phyloP scores from a whole-genome alignment of 2,329 filamentous ascomycete genomes.

The Microdochium paspali region DNA sequence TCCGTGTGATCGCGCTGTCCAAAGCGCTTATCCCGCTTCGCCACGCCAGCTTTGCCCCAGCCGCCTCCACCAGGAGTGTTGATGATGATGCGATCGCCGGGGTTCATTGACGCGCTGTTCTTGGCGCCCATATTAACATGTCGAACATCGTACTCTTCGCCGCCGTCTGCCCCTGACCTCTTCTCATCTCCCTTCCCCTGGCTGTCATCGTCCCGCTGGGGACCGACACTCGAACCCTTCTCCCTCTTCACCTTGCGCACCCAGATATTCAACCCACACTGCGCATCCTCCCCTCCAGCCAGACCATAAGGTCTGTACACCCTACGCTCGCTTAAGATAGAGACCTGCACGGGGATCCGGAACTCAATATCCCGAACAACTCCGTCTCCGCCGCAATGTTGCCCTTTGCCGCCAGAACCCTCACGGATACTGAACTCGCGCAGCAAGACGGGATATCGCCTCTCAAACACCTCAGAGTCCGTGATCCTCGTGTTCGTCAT shows the following conservation, averaged over 20 bases:
- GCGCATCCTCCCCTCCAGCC: slow-evolving; percentile 69
- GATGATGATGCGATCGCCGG: slow-evolving; percentile 70
- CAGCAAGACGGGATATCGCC: slow-evolving; percentile 62
- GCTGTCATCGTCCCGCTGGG: slow-evolving; percentile 6
- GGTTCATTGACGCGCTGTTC: slow-evolving; percentile 68
- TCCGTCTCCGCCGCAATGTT: slow-evolving; percentile 58
- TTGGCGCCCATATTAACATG: slow-evolving; percentile 68
- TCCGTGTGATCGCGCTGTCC: neutral
- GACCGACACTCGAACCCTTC: slow-evolving; percentile 28
- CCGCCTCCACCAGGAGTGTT: slow-evolving; percentile 72
- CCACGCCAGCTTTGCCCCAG: slow-evolving; percentile 59
- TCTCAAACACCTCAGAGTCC: slow-evolving; percentile 63
- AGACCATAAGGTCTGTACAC: slow-evolving; percentile 73
- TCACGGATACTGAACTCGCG: slow-evolving; percentile 53
- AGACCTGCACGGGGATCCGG: slow-evolving; percentile 59
- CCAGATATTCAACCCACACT: slow-evolving; percentile 81
- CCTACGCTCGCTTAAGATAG: slow-evolving; percentile 62
- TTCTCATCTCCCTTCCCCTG: slow-evolving; percentile 11
- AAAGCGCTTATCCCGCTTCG: slow-evolving; percentile 3
- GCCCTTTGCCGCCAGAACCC: slow-evolving; percentile 50
- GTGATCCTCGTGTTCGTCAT: slow-evolving; percentile 76
- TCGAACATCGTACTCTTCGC: slow-evolving; percentile 44
- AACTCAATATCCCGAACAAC: slow-evolving; percentile 67
- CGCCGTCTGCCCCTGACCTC: slow-evolving; percentile 14
- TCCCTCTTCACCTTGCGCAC: slow-evolving; percentile 59